Base-by-base conservation (phyloP, 345 rosid genomes). In the Eucalyptus paniculata region DNA sequence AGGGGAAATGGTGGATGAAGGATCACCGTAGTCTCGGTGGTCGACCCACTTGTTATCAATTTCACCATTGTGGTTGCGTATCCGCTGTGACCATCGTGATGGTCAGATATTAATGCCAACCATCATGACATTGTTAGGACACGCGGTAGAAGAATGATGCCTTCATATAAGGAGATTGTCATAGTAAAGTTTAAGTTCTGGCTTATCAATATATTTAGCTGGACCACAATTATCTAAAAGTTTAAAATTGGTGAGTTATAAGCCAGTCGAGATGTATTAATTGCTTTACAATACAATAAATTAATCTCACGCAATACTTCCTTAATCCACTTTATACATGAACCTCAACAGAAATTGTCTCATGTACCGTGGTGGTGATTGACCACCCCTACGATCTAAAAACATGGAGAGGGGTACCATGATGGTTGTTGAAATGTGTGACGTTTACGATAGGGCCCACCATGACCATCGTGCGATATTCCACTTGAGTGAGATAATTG, bases 271-370 rank as follows among this genome's bases (percentile, higher is more conserved):
- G 13, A 72, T 72, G 4, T n/a, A 34, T 18, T 9, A 72, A 72
- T 6, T 37, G 3, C 2, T 77, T 5, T 1, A 37, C 8, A 6
- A 77, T 13, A 9, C 3, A 13, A 5, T 77, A 37, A 69, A 77
- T 77, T 77, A 37, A 11, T 19, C 45, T 1, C 5, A 37, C 0
- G 2, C 15, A 77, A 0, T 3, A 37, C 3, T 19, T 37, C 4
- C 12, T 72, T 11, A 21, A 21, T 26, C 28, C 12, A 21, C 24
- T 72, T 23, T 72, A 72, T 37, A 37, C 28, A 37, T 21, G 47
- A 2, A 77, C 8, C 83, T 37, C 47, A 77, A 37, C 15, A 21
- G 5, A 77, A 24, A 37, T 21, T 6, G 15, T 77, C 44, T 72
- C 26, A 21, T 19, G 4, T 21, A 23, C 12, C 9, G 9, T 21